These are phyloP conservation scores for Aspergillus mulundensis DNA, from an alignment of 495 filamentous ascomycete species.

Conservation along the genomic window DNA sequence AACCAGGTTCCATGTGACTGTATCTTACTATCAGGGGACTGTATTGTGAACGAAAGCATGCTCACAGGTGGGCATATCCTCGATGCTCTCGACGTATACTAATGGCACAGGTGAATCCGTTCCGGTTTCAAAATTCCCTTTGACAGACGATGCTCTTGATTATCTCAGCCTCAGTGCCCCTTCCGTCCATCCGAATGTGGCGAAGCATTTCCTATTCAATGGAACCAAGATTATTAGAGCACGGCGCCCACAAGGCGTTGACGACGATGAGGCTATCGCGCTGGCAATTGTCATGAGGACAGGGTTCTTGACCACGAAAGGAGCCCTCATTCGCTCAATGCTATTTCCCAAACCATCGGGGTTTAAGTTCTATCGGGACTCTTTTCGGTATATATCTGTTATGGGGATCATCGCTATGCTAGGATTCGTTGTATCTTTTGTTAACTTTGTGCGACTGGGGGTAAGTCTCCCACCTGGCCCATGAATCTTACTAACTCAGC, in stretches of 20 bases:
- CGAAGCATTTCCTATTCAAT: constrained; percentile 85
- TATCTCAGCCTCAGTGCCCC: constrained; percentile 71
- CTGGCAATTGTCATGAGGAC: constrained; percentile 89
- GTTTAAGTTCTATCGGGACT: constrained; percentile 97
- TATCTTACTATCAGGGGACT: constrained; percentile 86
- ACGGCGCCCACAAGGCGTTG: constrained; percentile 76
- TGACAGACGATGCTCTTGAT: constrained; percentile 74
- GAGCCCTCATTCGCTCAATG: constrained; percentile 94
- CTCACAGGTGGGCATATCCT: constrained; percentile 62
- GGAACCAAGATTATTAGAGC: constrained; percentile 95
- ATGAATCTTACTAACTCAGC: constrained; percentile 15
- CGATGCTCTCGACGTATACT: background rate
- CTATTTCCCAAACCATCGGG: constrained; percentile 96
- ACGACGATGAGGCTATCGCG: constrained; percentile 85
- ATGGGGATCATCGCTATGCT: constrained; percentile 87
- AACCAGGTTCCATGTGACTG: constrained; percentile 93
- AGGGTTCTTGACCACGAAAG: constrained; percentile 97
- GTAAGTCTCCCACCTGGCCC: constrained; percentile 31
- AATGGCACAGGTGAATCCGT: constrained; percentile 75
- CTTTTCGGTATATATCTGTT: constrained; percentile 95
- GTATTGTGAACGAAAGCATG: constrained; percentile 99
- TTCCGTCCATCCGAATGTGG: constrained; percentile 72
- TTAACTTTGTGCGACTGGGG: constrained; percentile 84
- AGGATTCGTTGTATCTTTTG: constrained; percentile 84
- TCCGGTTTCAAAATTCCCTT: constrained; percentile 86